phyloP scores from a whole-genome alignment of 352 stramenopile species.

The Pythium phragmiticola region DNA sequence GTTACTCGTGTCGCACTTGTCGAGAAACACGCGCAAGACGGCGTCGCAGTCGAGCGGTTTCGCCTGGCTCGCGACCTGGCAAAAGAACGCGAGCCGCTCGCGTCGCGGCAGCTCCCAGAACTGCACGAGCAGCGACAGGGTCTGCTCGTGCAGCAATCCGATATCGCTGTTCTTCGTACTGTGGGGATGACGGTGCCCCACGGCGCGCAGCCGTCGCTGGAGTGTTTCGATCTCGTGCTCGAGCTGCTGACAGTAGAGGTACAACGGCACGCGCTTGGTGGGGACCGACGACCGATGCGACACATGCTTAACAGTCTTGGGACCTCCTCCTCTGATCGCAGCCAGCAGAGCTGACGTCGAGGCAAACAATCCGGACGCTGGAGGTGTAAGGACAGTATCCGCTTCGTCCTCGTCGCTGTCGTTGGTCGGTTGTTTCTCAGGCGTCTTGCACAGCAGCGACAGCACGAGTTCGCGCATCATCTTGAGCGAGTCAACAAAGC shows the following conservation, averaged over 20 bases:
- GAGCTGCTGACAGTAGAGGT: conserved; percentile 64
- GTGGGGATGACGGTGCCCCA: conserved; percentile 7
- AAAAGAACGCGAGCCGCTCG: conserved; percentile 67
- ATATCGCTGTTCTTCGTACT: conserved; percentile 33
- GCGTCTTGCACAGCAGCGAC: conserved; percentile 48
- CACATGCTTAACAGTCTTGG: neutral
- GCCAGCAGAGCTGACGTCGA: conserved; percentile 13
- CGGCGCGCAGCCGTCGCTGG: conserved; percentile 25
- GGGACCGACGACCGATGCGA: neutral
- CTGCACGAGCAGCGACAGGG: conserved; percentile 56
- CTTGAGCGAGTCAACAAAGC: conserved; percentile 58
- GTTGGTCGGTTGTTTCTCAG: neutral
- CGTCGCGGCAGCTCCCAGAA: conserved; percentile 62
- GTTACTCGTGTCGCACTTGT: conserved; percentile 43
- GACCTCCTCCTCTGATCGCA: neutral
- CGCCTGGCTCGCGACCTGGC: conserved; percentile 63
- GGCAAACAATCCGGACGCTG: conserved; percentile 10
- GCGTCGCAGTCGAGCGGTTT: conserved; percentile 44
- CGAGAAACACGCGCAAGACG: conserved; percentile 48
- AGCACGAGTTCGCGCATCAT: conserved; percentile 52
- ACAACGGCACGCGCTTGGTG: conserved; percentile 37
- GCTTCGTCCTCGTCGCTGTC: conserved; percentile 17
- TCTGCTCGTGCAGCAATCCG: conserved; percentile 55
- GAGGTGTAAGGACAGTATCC: neutral
- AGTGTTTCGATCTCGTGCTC: conserved; percentile 49